Base-by-base conservation (phyloP, 352 stramenopile genomes). In the Pythium phragmitis region DNA sequence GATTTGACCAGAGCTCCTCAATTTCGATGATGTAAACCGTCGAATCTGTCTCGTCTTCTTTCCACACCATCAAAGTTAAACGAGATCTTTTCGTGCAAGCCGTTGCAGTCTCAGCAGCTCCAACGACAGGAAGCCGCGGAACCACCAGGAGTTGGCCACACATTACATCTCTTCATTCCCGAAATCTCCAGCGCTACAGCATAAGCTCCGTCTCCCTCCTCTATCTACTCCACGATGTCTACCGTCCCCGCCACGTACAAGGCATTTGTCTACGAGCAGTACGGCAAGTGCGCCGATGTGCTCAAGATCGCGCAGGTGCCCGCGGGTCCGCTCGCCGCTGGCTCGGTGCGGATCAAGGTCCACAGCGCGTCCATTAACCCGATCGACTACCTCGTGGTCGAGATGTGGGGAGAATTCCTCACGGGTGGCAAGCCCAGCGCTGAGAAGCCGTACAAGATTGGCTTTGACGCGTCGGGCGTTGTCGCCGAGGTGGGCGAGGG, bases 341-440 rank as follows among this genome's bases (percentile, higher is more conserved):
- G 23, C n/a, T 51, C 47, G 43, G 61, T 68, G 52, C 61, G 61
- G 36, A 68, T 68, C 46, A 43, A 57, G 23, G 61, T 68, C 39
- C 43, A 62, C 52, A 57, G 61, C 43, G 61, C 61, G 14, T 47
- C 61, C 34, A 49, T 68, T 43, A 68, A 68, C 61, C 61, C 61
- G 34, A 37, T 62, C 14, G 61, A 68, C 46, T 57, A 61, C 47
- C 34, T 57, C 21, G 21, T 62, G n/a, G 52, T 62, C 9, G 61
- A 67, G 21, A n/a, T 47, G 16, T 55, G 37, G 49, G 60, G 60
- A 6, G 36, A 49, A 16, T 60, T 42, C 39, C 42, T 67, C 45
- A 51, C 46, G 34, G 52, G 45, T 17, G 52, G 30, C 52, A 57
- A 42, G 34, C 61, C 61, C 7, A 62, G 52, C 36, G 46, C 43